Evolutionary conservation across 164 flowering plant species (phyloP).

Genomic region (Magnolia officinalis): DNA sequence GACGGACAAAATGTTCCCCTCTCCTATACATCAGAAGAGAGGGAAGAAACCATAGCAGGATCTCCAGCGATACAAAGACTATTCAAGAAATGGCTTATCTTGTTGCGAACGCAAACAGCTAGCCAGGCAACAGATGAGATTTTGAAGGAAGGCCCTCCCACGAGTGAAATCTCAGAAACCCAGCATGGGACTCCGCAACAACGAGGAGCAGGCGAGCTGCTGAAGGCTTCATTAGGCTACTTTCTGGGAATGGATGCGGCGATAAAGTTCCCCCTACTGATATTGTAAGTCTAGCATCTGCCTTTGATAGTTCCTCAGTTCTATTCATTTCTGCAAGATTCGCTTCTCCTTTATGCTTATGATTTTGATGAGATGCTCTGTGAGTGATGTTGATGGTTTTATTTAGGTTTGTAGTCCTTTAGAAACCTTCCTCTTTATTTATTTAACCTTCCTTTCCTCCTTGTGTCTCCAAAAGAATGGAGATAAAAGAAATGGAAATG

Average conservation of each 20-base stretch:
- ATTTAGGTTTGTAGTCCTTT: too few relatives aligned
- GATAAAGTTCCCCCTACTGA: constrained; percentile 56
- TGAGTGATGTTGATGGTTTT: too few relatives aligned
- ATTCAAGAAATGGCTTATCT: constrained; percentile 67
- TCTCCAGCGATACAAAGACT: constrained; percentile 51
- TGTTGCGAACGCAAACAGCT: constrained; percentile 49
- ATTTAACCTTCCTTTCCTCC: too few relatives aligned
- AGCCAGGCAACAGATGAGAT: constrained; percentile 32
- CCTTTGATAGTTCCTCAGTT: not conserved
- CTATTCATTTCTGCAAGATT: not conserved
- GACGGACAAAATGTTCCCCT: constrained; percentile 48
- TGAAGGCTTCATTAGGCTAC: constrained; percentile 42
- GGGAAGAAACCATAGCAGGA: constrained; percentile 30
- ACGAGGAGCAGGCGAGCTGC: constrained; percentile 27
- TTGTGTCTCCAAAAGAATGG: too few relatives aligned
- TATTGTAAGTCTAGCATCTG: constrained; percentile 57
- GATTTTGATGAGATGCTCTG: not conserved
- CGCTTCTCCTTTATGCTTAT: not conserved
- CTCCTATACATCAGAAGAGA: constrained; percentile 37
- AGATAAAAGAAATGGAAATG: too few relatives aligned
- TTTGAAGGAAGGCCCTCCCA: constrained; percentile 30
- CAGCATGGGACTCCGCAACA: constrained; percentile 18
- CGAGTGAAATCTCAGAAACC: constrained; percentile 23
- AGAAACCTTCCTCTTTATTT: too few relatives aligned
- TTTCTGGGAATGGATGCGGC: constrained; percentile 59